These are phyloP conservation scores for Boechera stricta DNA, from an alignment of 345 rosid genomes.

Conservation along the genomic window DNA sequence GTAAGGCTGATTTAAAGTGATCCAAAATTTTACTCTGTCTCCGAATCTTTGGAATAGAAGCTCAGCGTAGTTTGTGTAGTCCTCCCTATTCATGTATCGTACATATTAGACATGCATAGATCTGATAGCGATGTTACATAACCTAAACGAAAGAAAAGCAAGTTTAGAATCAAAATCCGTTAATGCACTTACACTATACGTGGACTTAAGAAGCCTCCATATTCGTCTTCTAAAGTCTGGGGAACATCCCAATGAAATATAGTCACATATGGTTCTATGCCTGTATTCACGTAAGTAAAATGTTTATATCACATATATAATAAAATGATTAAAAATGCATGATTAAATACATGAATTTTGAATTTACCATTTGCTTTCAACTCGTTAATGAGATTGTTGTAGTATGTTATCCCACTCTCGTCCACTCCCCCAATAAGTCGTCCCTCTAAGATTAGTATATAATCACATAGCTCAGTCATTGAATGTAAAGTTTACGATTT, in stretches of 20 bases:
- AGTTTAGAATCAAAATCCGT: not conserved
- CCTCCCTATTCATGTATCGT: constrained; percentile 43
- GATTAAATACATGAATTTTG: not conserved
- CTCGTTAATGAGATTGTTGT: constrained; percentile 55
- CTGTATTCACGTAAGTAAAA: constrained; percentile 9
- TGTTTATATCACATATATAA: not conserved
- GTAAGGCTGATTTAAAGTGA: constrained; percentile 50
- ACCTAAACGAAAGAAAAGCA: not conserved
- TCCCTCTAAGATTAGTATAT: constrained; percentile 42
- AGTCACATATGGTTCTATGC: constrained; percentile 46
- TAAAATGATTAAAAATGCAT: not conserved
- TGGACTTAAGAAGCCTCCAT: constrained; percentile 39
- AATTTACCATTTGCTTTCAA: constrained; percentile 26
- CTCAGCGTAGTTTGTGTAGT: constrained; percentile 50
- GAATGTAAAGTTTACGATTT: not conserved
- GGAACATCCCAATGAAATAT: constrained; percentile 49
- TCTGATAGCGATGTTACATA: not conserved
- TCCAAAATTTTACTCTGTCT: constrained; percentile 52
- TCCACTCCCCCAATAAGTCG: constrained; percentile 52
- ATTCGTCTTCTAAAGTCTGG: constrained; percentile 42
- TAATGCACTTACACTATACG: constrained; percentile 41
- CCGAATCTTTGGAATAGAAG: constrained; percentile 56
- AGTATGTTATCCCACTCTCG: constrained; percentile 50
- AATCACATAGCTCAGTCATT: not conserved
- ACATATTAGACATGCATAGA: not conserved